Base-by-base conservation (phyloP, 2,329 filamentous ascomycete species). In the Penicillium sclerotigenum region DNA sequence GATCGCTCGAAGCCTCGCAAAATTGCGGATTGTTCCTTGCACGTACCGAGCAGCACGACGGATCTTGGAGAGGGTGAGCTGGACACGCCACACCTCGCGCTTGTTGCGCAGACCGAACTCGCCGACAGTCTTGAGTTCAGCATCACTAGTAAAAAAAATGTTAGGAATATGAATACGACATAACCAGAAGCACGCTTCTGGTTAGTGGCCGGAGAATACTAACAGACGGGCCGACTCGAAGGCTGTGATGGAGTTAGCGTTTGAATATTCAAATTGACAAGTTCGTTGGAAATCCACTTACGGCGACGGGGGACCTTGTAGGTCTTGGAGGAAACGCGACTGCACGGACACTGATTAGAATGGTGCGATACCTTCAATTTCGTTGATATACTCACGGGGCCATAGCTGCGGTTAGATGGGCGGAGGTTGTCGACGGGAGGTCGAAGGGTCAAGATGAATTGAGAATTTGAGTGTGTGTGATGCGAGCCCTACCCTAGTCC, bases 41-140 rank as follows among this genome's bases (percentile, higher is more conserved):
- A 65, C 87, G 75, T 90, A 97, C 93, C 94, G 94, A 79, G 94
- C 94, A 88, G 94, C 94, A 96, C 94, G 94, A 92, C 94, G 94
- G 76, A 99, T 99, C 89, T 97, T 97, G 84, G 94, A 97, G 77
- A 99, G 89, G 76, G 93, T 97, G 81, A 99, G 89, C 87, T 91
- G 88, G 82, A 99, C 94, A 82, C 94, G 91, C 94, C 94, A 99
- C 78, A 99, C 94, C 87, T 99, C 94, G 86, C 94, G 93, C 91
- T 99, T 99, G 87, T 99, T 99, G 83, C 92, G 90, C 75, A 99
- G 91, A 83, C 94, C 94, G 86, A 95, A 99, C 85, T 99, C 94
- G 83, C 94, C 94, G 76, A 99, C 93, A 81, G 94, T 89, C 90
- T 99, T 99, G 82, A 99, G 84, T 85, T 99, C 94, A 77, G 92